Conservation (phyloP, 2,329 filamentous ascomycete species). For the Lecanicillium sp. region DNA sequence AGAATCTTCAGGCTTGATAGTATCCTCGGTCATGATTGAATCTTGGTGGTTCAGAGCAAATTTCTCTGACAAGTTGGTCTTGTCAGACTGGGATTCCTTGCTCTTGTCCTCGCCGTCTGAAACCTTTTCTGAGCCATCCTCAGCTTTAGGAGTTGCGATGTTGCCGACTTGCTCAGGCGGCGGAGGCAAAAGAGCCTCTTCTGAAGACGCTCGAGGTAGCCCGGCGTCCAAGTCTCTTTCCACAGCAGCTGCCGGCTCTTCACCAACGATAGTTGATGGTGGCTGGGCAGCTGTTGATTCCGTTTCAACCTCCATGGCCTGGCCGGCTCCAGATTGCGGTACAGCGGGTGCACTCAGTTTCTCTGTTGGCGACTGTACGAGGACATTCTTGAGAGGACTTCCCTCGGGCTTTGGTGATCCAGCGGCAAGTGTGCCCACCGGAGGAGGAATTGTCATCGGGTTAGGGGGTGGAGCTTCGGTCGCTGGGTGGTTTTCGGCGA, state of each 20-base stretch:
- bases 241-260: slow-evolving; percentile 17
- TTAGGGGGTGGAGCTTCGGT: slow-evolving; percentile 18
- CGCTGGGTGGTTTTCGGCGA: slow-evolving; percentile 27
- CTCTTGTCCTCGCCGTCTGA: slow-evolving; percentile 18
- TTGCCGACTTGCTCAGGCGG: slow-evolving; percentile 32
- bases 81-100: slow-evolving; percentile 15
- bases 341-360: slow-evolving; percentile 11
- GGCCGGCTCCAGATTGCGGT: background rate
- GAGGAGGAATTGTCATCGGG: slow-evolving; percentile 22
- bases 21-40: slow-evolving; percentile 28
- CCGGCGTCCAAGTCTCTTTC: slow-evolving; percentile 16
- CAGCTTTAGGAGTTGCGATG: slow-evolving; percentile 25
- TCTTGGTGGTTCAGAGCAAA: slow-evolving; percentile 19
- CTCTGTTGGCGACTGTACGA: slow-evolving; percentile 37
- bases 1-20: slow-evolving; percentile 29
- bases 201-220: background rate
- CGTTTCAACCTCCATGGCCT: slow-evolving; percentile 7
- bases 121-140: slow-evolving; percentile 15
- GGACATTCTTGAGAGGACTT: slow-evolving; percentile 45
- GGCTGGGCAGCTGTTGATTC: slow-evolving; percentile 21
- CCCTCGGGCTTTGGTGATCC: slow-evolving; percentile 33
- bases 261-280: slow-evolving; percentile 21
- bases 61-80: slow-evolving; percentile 13
- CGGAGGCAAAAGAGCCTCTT: slow-evolving; percentile 22
- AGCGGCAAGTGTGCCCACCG: slow-evolving; percentile 17